phyloP scores from a whole-genome alignment of 345 rosid genomes.

The Populus nigra region DNA sequence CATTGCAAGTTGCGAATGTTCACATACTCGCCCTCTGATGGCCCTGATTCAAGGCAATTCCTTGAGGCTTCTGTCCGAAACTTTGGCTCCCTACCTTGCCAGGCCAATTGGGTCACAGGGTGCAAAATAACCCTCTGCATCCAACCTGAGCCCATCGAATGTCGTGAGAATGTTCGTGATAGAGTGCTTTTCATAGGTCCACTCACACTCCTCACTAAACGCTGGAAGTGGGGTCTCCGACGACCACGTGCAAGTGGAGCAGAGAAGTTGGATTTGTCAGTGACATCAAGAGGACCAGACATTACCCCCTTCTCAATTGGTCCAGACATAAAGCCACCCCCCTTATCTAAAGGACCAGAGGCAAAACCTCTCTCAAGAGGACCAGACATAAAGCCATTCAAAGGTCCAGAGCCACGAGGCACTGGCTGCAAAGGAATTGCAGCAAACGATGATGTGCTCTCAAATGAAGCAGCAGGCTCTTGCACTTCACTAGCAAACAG shows the following conservation, averaged over 20 bases:
- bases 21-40: slow-evolving; percentile 54
- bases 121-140: slow-evolving; percentile 74
- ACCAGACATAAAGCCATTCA: slow-evolving; percentile 88
- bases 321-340: slow-evolving; percentile 88
- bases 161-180: slow-evolving; percentile 79
- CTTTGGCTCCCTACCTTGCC: slow-evolving; percentile 72
- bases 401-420: slow-evolving; percentile 87
- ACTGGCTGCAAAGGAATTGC: slow-evolving; percentile 89
- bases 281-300: slow-evolving; percentile 92
- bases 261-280: slow-evolving; percentile 80
- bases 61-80: slow-evolving; percentile 53
- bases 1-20: slow-evolving; percentile 78
- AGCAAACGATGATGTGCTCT: slow-evolving; percentile 93
- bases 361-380: slow-evolving; percentile 89
- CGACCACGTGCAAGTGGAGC: slow-evolving; percentile 82
- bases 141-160: slow-evolving; percentile 68
- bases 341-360: slow-evolving; percentile 89
- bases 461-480: slow-evolving; percentile 94
- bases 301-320: slow-evolving; percentile 90
- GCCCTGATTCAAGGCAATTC: slow-evolving; percentile 53
- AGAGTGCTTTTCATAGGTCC: slow-evolving; percentile 81
- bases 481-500: slow-evolving; percentile 59
- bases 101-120: slow-evolving; percentile 61
- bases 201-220: slow-evolving; percentile 81
- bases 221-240: slow-evolving; percentile 62